Conservation (phyloP, 2,329 filamentous ascomycete genomes). For the Cytospora mali region DNA sequence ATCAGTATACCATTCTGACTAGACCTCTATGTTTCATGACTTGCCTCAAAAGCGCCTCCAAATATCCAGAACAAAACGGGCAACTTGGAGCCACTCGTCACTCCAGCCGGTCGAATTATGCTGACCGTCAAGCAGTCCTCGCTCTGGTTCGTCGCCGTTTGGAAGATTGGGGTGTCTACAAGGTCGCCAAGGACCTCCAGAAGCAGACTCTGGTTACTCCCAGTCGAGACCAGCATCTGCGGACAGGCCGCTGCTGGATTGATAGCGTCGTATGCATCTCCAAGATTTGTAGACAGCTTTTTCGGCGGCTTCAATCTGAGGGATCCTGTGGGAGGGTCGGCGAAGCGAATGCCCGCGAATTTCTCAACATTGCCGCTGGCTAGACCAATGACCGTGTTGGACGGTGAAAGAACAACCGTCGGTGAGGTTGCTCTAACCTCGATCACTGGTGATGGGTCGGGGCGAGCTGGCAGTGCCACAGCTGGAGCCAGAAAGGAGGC, state of each 20-base stretch:
- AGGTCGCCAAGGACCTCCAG: constrained; percentile 52
- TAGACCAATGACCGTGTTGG: constrained; percentile 59
- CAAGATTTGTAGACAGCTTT: constrained; percentile 57
- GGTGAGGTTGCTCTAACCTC: constrained; percentile 37
- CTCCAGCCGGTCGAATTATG: constrained; percentile 61
- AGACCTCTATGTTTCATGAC: background rate
- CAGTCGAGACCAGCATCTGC: constrained; percentile 66
- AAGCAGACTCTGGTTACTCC: constrained; percentile 40
- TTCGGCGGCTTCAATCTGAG: constrained; percentile 72
- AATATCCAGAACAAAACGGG: constrained; percentile 74
- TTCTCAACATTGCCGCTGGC: constrained; percentile 57
- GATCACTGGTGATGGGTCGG: constrained; percentile 10
- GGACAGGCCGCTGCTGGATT: constrained; percentile 66
- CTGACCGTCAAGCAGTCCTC: constrained; percentile 69
- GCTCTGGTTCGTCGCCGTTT: constrained; percentile 53
- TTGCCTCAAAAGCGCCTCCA: constrained; percentile 63
- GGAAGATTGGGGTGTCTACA: constrained; percentile 59
- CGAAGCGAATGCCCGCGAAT: constrained; percentile 77
- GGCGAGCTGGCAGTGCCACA: constrained; percentile 18
- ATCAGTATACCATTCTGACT: background rate
- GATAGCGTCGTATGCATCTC: constrained; percentile 60
- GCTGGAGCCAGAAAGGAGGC: constrained; percentile 3
- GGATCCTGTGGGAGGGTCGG: constrained; percentile 66
- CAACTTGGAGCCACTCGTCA: constrained; percentile 55
- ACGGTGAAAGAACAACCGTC: constrained; percentile 53